Conservation (phyloP, 2,329 filamentous ascomycete species). For the Coniochaeta ligniaria region DNA sequence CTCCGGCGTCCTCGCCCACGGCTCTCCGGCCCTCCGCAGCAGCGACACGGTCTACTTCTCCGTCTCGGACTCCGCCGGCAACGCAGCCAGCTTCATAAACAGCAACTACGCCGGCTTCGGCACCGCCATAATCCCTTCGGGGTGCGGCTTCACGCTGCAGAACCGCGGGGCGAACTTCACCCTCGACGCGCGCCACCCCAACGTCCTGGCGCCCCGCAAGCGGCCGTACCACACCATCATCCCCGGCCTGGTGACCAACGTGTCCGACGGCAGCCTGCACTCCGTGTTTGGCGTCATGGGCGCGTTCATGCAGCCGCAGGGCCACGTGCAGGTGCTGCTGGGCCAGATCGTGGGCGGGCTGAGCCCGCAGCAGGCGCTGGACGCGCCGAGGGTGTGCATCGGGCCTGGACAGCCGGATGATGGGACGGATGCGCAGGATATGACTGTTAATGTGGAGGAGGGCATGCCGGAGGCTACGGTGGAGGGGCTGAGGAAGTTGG, state of each 20-base stretch:
- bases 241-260: slow-evolving; percentile 79
- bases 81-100: slow-evolving; percentile 95
- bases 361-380: slow-evolving; percentile 80
- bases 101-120: slow-evolving; percentile 89
- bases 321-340: slow-evolving; percentile 85
- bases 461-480: slow-evolving; percentile 65
- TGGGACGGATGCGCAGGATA: slow-evolving; percentile 46
- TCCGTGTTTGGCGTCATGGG: slow-evolving; percentile 95
- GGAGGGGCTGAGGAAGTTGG: slow-evolving; percentile 58
- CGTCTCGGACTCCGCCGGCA: slow-evolving; percentile 72
- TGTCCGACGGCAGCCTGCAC: slow-evolving; percentile 66
- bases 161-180: slow-evolving; percentile 88
- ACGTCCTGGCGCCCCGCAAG: slow-evolving; percentile 73
- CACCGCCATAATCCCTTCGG: slow-evolving; percentile 74
- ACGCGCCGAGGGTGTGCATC: slow-evolving; percentile 87
- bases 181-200: slow-evolving; percentile 66
- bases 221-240: slow-evolving; percentile 98
- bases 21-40: slow-evolving; percentile 73
- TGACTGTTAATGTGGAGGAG: slow-evolving; percentile 72
- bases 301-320: slow-evolving; percentile 97
- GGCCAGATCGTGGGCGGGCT: slow-evolving; percentile 80
- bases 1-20: slow-evolving; percentile 59
- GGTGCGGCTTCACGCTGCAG: slow-evolving; percentile 89
- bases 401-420: slow-evolving; percentile 62
- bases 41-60: slow-evolving; percentile 95